Percentiles rank a stretch among this genome's conserved stretches.
These are phyloP conservation scores for Cladophialophora chaetospira DNA, from an alignment of 2,329 filamentous ascomycete genomes.

Conservation along the genomic window DNA sequence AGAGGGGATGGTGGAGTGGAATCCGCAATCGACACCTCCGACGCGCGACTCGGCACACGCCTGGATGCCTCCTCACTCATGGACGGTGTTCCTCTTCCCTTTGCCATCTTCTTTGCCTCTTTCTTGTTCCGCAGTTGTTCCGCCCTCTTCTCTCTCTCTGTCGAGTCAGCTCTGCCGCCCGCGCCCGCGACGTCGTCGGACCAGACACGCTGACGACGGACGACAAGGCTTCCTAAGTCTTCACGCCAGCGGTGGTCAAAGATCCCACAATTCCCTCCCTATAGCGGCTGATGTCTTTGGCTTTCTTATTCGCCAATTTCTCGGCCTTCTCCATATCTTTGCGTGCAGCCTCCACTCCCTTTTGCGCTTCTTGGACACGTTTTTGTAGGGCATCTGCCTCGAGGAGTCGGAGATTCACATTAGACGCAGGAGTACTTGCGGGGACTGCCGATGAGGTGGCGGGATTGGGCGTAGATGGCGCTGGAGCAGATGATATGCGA, in stretches of 20 bases:
- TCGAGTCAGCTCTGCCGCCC: too few relatives aligned
- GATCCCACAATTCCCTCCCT: constrained; percentile 25
- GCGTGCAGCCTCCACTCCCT: constrained; percentile 72
- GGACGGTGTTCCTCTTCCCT: too few relatives aligned
- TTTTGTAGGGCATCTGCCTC: constrained; percentile 44
- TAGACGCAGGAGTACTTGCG: background rate
- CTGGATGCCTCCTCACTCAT: too few relatives aligned
- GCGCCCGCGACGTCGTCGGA: too few relatives aligned
- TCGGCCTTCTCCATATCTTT: constrained; percentile 61
- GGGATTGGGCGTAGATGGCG: background rate
- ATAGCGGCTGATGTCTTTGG: constrained; percentile 31
- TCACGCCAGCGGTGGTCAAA: constrained; percentile 3
- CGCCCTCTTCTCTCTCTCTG: too few relatives aligned
- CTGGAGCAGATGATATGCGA: background rate
- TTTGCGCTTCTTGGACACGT: constrained; percentile 47
- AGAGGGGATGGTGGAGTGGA: too few relatives aligned
- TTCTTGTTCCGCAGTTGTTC: too few relatives aligned
- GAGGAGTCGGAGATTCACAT: constrained; percentile 42
- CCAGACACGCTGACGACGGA: too few relatives aligned
- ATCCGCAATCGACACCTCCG: too few relatives aligned
- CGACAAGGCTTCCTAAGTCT: constrained; percentile 7
- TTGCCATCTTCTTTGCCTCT: too few relatives aligned
- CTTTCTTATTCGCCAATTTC: constrained; percentile 40
- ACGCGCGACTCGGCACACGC: too few relatives aligned
- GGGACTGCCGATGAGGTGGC: background rate